Base-by-base conservation (phyloP, 208 protist genomes). In the Lotmaria passim region DNA sequence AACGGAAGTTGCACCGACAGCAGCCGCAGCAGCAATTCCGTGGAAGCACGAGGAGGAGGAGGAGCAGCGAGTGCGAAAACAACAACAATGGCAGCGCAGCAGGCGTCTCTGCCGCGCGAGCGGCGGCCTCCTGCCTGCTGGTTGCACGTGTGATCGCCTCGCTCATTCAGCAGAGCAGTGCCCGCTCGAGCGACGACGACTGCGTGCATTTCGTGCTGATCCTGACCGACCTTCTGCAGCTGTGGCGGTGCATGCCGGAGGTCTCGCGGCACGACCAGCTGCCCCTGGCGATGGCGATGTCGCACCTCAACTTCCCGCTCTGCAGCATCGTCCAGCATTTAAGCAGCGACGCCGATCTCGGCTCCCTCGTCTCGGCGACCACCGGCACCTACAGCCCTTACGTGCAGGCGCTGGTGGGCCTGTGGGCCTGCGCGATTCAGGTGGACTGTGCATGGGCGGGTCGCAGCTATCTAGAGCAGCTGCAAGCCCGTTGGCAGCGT, bases 201-300 rank as follows among this genome's bases (percentile, higher is more conserved):
- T 66, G 77, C 56, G 52, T 72, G 5, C 86, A 91, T 55, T 82
- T 83, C 11, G 76, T 87, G n/a, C 68, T 68, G 30, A 73, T 95
- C 15, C 61, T 92, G 33, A 76, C 85, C 15, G 47, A 68, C 1
- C 4, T 95, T 41, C 60, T 96, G 52, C 75, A 92, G 28, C 67
- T 93, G 21, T 96, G 92, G 89, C 58, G 73, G 21, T 14, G 39
- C 17, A 77, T 87, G 59, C 87, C 89, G 11, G 48, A 72, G 14
- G 70, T 90, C 51, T 61, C 87, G 26, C 79, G 59, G 14, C 68
- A 81, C 41, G 89, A 92, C 50, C 92, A 87, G 41, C 69, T 78
- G 19, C 86, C 92, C 24, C 74, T 95, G 34, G 79, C 87, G 57
- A 78, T 93, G 53, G 52, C 86, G 26, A 81, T 96, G 38, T 85